Percentiles rank a stretch among this genome's conserved stretches.
Conservation (phyloP, 1,284 basidiomycete genomes). For the Cystobasidium sp. region DNA sequence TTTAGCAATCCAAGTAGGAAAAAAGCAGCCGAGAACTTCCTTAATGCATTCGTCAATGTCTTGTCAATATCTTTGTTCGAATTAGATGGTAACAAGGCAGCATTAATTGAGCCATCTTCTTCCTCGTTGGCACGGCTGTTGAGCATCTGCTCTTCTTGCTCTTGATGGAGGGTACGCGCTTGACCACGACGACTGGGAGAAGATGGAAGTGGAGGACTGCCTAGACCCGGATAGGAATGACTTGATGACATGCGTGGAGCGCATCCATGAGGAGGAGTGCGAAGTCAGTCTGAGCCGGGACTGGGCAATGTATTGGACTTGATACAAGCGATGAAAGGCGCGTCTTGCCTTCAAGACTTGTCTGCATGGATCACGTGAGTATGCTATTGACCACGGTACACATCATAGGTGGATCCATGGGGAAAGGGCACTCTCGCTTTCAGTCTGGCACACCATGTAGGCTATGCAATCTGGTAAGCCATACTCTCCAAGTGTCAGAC, state of each 20-base stretch:
- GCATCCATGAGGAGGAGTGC: neutral
- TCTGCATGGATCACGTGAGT: neutral
- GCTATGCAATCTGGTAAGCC: too few relatives aligned
- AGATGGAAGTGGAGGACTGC: neutral
- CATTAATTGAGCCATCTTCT: neutral
- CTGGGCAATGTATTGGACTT: neutral
- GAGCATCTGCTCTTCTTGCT: too few relatives aligned
- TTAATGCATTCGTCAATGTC: neutral
- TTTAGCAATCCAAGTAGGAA: slow-evolving; percentile 58
- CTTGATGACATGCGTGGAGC: neutral
- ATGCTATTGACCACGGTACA: neutral
- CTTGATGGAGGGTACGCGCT: neutral
- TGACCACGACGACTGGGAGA: neutral
- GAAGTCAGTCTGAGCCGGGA: neutral
- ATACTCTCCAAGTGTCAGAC: too few relatives aligned
- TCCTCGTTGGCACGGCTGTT: neutral
- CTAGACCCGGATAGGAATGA: slow-evolving; percentile 12
- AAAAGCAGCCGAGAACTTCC: slow-evolving; percentile 48
- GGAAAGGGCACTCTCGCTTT: neutral
- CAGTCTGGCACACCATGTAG: neutral
- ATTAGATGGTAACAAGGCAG: neutral
- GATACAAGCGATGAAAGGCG: neutral
- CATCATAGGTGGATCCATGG: neutral
- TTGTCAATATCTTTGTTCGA: neutral
- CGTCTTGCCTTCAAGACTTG: neutral